phyloP scores from a whole-genome alignment of 1,284 basidiomycete genomes.

The Blastosporella zonata region DNA sequence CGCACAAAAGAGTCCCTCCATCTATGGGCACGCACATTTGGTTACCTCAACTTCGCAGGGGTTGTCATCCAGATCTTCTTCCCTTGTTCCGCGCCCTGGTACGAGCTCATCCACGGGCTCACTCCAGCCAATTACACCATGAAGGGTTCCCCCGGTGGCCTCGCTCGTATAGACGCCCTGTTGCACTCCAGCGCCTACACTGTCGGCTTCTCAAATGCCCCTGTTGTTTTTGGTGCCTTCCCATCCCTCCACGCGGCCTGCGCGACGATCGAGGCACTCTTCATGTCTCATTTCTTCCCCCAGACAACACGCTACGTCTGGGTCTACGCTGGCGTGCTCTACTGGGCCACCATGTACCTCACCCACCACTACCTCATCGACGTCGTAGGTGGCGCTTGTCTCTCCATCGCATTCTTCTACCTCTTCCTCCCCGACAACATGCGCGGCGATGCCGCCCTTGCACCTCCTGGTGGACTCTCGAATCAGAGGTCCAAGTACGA shows the following conservation, averaged over 20 bases:
- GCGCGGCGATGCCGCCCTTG: slow-evolving; percentile 55
- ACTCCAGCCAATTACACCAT: slow-evolving; percentile 93
- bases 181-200: slow-evolving; percentile 83
- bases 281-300: slow-evolving; percentile 95
- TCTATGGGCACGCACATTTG: slow-evolving; percentile 87
- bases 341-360: slow-evolving; percentile 99
- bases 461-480: slow-evolving; percentile 38
- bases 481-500: slow-evolving; percentile 62
- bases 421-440: slow-evolving; percentile 81
- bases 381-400: slow-evolving; percentile 89
- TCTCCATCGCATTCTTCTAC: slow-evolving; percentile 88
- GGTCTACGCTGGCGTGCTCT: slow-evolving; percentile 85
- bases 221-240: slow-evolving; percentile 96
- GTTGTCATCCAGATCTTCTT: slow-evolving; percentile 89
- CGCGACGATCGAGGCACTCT: slow-evolving; percentile 91
- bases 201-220: slow-evolving; percentile 82
- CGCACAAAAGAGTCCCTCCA: slow-evolving; percentile 79
- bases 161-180: slow-evolving; percentile 89
- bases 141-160: slow-evolving; percentile 89
- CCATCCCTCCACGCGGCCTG: slow-evolving; percentile 90
- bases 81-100: slow-evolving; percentile 97
- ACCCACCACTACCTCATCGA: slow-evolving; percentile 98
- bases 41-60: slow-evolving; percentile 90
- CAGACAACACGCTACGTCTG: slow-evolving; percentile 68
- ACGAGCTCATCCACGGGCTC: slow-evolving; percentile 95